Evolutionary conservation across 2,329 filamentous ascomycete genomes (phyloP), one percentile per base, ranked within the genome.

Genomic region (Penicillium sp.): DNA sequence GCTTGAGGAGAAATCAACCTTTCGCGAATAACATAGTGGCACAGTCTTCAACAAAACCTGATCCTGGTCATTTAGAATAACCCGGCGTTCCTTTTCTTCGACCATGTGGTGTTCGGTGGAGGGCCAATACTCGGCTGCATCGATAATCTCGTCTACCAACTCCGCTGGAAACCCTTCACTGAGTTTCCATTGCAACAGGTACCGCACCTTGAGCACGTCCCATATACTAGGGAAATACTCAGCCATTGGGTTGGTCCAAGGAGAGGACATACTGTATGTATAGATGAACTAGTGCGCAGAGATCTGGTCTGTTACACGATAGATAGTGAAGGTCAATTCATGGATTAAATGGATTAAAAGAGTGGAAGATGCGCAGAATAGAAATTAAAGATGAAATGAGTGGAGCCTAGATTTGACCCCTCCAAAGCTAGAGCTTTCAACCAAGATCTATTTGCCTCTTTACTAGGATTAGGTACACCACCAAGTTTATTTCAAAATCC

Each of bases 101-200:
- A 64, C 54, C 55, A 74, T 59, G 4, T 27, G 52, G 16, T 55
- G 45, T 50, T 66, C 63, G 4, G 51, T 55, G 9, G 70, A 72
- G 1, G 69, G 62, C 71, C 71, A 73, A 51, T 73, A 73, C 51
- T 73, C 75, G 1, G 74, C 75, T 27, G 64, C 65, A 57, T 77
- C 75, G 33, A 77, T 54, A 43, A 76, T 76, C 58, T 74, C 61
- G 65, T 77, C 75, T 26, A 76, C 64, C 31, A 77, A 64, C 49
- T 77, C 75, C n/a, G 60, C 56, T 0, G 75, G 75, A 1, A 77
- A 57, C 10, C 65, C 61, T 19, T 57, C 60, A 4, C 50, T 37
- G 8, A 62, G 52, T 56, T 68, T 72, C 66, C 67, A 70, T 45
- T 64, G 66, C 24, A 77, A 57, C 0, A 76, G 31, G 58, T 68